Percentiles rank a stretch among this genome's conserved stretches.
Evolutionary conservation across 805 yeast species (phyloP).

Genomic region (Yamadazyma kitorensis): DNA sequence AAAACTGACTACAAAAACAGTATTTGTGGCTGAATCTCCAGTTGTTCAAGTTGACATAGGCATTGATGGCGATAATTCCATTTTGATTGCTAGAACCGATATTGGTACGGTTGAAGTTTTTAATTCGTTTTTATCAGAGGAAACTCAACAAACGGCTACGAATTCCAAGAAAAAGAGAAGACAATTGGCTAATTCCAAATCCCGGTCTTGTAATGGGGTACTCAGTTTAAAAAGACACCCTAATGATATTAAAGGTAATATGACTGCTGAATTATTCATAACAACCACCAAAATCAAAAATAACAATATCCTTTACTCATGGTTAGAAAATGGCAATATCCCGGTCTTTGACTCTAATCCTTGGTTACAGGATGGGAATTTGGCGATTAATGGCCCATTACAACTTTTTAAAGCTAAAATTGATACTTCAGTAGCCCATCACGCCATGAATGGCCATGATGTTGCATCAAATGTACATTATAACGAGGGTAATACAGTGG

Average conservation of each 20-base stretch:
- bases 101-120: constrained; percentile 74
- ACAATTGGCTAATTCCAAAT: constrained; percentile 39
- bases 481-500: constrained; percentile 58
- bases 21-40: constrained; percentile 69
- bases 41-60: constrained; percentile 45
- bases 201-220: constrained; percentile 48
- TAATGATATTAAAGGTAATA: constrained; percentile 29
- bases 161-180: constrained; percentile 41
- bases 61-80: constrained; percentile 24
- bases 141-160: constrained; percentile 13
- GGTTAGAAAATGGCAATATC: constrained; percentile 61
- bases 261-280: constrained; percentile 26
- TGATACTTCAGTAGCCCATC: constrained; percentile 37
- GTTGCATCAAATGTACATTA: constrained; percentile 53
- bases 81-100: constrained; percentile 63
- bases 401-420: constrained; percentile 22
- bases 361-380: constrained; percentile 41
- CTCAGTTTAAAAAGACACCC: constrained; percentile 49
- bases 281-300: constrained; percentile 29
- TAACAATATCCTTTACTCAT: constrained; percentile 43
- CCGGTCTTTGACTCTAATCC: constrained; percentile 56
- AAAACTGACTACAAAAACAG: constrained; percentile 43
- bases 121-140: constrained; percentile 48
- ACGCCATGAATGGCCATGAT: constrained; percentile 48
- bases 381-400: constrained; percentile 17